A percentile compares a stretch with the other conserved stretches of the same genome.
These are phyloP conservation scores for Capsicum pubescens DNA, from an alignment of 257 asterid species.

Conservation along the genomic window DNA sequence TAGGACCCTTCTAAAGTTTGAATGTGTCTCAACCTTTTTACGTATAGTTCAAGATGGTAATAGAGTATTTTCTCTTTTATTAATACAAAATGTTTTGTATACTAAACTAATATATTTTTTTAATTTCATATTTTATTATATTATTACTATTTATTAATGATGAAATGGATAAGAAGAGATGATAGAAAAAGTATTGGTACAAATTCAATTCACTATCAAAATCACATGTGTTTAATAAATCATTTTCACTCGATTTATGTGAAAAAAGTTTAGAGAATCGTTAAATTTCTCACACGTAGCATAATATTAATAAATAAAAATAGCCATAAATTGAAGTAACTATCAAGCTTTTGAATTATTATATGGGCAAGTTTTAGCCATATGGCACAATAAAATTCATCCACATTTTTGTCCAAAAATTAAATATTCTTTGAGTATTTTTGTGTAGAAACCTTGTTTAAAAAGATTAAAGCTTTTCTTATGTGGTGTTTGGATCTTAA, in stretches of 20 bases:
- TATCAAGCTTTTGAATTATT: neutral
- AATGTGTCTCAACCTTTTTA: too few relatives aligned
- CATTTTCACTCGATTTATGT: constrained; percentile 17
- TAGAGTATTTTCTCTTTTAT: too few relatives aligned
- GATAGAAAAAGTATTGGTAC: neutral
- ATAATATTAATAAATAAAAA: neutral
- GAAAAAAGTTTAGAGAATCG: neutral
- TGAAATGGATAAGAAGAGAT: neutral
- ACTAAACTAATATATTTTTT: neutral
- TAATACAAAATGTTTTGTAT: too few relatives aligned
- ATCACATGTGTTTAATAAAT: neutral
- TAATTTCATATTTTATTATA: neutral
- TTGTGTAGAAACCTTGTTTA: neutral
- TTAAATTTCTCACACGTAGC: constrained; percentile 31
- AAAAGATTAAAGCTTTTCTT: neutral
- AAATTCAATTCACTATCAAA: neutral
- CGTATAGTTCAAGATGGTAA: too few relatives aligned
- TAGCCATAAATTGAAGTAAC: neutral
- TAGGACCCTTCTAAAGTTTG: too few relatives aligned
- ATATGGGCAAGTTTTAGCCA: constrained; percentile 34
- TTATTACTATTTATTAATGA: neutral
- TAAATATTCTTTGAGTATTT: neutral
- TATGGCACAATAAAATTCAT: constrained; percentile 26
- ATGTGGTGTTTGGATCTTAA: neutral
- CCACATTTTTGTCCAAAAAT: neutral